phyloP scores from a whole-genome alignment of 495 filamentous ascomycete genomes.

The Aspergillus wentii region DNA sequence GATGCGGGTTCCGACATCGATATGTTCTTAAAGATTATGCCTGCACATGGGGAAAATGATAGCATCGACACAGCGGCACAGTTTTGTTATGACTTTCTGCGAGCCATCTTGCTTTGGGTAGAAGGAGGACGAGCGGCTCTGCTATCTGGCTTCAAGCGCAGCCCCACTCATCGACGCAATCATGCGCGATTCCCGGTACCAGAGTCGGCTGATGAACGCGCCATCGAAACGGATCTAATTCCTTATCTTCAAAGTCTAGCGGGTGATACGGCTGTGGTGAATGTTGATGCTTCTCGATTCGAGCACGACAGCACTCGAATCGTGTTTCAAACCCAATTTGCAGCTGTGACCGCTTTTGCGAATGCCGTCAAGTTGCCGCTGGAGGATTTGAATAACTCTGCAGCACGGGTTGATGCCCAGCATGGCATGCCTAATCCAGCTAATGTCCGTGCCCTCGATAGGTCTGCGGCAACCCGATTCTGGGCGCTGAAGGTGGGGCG shows the following conservation, averaged over 20 bases:
- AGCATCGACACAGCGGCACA: constrained; percentile 37
- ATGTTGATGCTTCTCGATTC: constrained; percentile 57
- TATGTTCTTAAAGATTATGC: constrained; percentile 39
- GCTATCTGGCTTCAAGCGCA: constrained; percentile 50
- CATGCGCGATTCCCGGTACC: constrained; percentile 48
- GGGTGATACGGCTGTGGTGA: constrained; percentile 39
- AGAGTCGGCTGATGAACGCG: constrained; percentile 39
- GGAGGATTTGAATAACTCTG: constrained; percentile 33
- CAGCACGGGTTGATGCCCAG: constrained; percentile 25
- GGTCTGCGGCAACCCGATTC: constrained; percentile 42
- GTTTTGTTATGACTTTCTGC: constrained; percentile 61
- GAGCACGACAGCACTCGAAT: constrained; percentile 48
- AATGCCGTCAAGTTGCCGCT: constrained; percentile 48
- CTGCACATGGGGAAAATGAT: constrained; percentile 44
- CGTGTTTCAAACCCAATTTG: constrained; percentile 49
- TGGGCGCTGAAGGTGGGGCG: constrained; percentile 61
- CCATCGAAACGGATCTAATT: constrained; percentile 52
- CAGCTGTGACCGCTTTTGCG: constrained; percentile 53
- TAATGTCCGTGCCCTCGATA: constrained; percentile 27
- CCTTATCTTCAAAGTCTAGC: constrained; percentile 55
- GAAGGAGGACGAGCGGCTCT: constrained; percentile 50
- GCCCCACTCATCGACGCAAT: constrained; percentile 24
- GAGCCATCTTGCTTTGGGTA: constrained; percentile 59
- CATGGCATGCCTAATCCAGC: constrained; percentile 16
- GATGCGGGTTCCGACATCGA: constrained; percentile 20